Base-by-base conservation (phyloP, 2,329 filamentous ascomycete genomes). In the Tolypocladium cylindrosporum region DNA sequence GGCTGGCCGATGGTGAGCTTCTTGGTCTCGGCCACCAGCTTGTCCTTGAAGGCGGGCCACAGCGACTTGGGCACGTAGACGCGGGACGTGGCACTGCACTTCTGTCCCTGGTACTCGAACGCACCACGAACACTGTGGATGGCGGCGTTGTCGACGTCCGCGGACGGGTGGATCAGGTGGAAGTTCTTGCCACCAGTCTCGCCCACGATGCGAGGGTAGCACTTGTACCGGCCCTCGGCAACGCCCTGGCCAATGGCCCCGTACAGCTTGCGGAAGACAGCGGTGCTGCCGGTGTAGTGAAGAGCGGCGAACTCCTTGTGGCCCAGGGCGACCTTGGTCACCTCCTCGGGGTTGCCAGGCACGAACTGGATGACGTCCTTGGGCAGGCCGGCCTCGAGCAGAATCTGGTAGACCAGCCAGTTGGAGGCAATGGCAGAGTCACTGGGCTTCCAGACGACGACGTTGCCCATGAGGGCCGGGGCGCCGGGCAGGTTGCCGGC, bases 401-500 rank as follows among this genome's bases (percentile, higher is more conserved):
- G 81, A 71, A 97, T 95, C 71, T 92, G 82, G 78, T 96, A 92
- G 51, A 96, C 79, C 58, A 97, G 79, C 85, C 89, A 95, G 78
- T 92, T 96, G 62, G 89, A 91, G n/a, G 88, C 88, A 61, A 97
- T 89, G 42, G 92, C 90, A 19, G 80, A 87, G 65, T 93, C 90
- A 16, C 90, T 94, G n/a, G 92, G 92, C 80, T 97, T 97, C 92
- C 92, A 97, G 53, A 97, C 77, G 5, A 96, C 91, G 1, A 97
- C 93, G 72, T 97, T 97, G 59, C 92, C 92, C 79, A 97, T 86
- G 57, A 97, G 77, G 1, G 91, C 91, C 16, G 93, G 91, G 1
- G 90, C 87, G 54, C 85, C 88, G 19, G 89, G 84, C 48, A 97
- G 79, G 75, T 96, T 97, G 58, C 88, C 93, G 13, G 86, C 91